Conservation (phyloP, 345 rosid genomes). For the Limnanthes douglasii region DNA sequence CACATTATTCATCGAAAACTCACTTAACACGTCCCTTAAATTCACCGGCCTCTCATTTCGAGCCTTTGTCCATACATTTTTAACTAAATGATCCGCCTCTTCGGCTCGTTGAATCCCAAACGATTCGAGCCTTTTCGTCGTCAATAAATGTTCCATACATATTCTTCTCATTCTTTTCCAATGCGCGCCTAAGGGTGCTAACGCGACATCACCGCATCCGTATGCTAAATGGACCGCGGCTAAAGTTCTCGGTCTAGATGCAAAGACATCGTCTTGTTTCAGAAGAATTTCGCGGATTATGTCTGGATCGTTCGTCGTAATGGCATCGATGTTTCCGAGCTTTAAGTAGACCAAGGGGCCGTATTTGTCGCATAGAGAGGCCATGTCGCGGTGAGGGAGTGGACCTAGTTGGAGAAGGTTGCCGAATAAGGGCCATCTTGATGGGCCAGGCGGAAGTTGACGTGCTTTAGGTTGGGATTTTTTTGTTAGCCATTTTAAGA, state of each 20-base stretch:
- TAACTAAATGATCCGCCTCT: constrained; percentile 15
- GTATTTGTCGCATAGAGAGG: constrained; percentile 42
- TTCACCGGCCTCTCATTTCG: constrained; percentile 25
- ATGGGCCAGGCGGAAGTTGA: constrained; percentile 77
- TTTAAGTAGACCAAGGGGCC: constrained; percentile 77
- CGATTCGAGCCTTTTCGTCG: constrained; percentile 18
- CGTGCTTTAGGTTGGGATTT: constrained; percentile 6
- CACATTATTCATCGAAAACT: constrained; percentile 86
- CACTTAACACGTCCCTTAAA: constrained; percentile 66
- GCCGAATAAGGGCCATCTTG: constrained; percentile 62
- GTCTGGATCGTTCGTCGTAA: constrained; percentile 72
- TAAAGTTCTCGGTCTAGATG: constrained; percentile 71
- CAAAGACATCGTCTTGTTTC: constrained; percentile 62
- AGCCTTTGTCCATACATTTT: constrained; percentile 19
- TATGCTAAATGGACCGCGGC: constrained; percentile 75
- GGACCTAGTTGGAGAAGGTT: constrained; percentile 71
- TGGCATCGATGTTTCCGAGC: constrained; percentile 53
- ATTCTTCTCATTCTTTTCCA: constrained; percentile 26
- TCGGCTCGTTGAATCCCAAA: constrained; percentile 9
- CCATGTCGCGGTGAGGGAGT: constrained; percentile 65
- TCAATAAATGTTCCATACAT: constrained; percentile 22
- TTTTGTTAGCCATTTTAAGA: constrained; percentile 11
- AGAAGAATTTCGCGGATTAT: constrained; percentile 53
- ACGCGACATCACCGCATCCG: constrained; percentile 60
- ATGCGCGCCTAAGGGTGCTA: constrained; percentile 58